These are phyloP conservation scores for Crithidia mellificae DNA, from an alignment of 208 protist genomes.

Conservation along the genomic window DNA sequence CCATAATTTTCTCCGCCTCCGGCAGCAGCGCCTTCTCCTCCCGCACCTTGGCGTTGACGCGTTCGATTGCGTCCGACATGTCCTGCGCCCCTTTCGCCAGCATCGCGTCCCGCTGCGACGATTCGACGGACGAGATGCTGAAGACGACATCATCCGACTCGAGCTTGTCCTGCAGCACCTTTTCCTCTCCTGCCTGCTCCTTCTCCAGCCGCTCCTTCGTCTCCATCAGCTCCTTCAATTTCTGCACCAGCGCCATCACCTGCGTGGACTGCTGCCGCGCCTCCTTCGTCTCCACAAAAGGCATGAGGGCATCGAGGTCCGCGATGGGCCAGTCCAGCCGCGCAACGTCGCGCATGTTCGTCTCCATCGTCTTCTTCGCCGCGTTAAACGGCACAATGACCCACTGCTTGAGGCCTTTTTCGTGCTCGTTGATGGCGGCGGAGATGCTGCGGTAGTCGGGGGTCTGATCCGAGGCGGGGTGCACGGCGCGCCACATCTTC, in stretches of 20 bases:
- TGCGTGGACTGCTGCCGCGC: slow-evolving; percentile 57
- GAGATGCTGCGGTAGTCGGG: slow-evolving; percentile 59
- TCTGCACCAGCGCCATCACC: slow-evolving; percentile 49
- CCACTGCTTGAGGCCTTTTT: slow-evolving; percentile 52
- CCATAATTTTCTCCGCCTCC: slow-evolving; percentile 54
- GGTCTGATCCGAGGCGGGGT: slow-evolving; percentile 42
- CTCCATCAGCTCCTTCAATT: slow-evolving; percentile 60
- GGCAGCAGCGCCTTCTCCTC: slow-evolving; percentile 42
- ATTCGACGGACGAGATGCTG: slow-evolving; percentile 65
- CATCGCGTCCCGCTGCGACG: slow-evolving; percentile 52
- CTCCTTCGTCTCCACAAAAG: slow-evolving; percentile 72
- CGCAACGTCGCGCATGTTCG: slow-evolving; percentile 58
- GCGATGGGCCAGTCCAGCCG: slow-evolving; percentile 70
- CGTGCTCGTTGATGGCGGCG: slow-evolving; percentile 53
- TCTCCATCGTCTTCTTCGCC: slow-evolving; percentile 50
- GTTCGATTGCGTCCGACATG: slow-evolving; percentile 63
- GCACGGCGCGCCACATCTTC: slow-evolving; percentile 72
- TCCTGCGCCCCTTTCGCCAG: slow-evolving; percentile 48
- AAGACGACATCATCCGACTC: slow-evolving; percentile 75
- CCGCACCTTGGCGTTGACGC: slow-evolving; percentile 52
- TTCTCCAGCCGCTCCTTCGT: slow-evolving; percentile 40
- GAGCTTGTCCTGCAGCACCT: slow-evolving; percentile 57
- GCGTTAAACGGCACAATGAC: slow-evolving; percentile 47
- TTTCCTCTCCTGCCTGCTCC: slow-evolving; percentile 39
- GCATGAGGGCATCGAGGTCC: slow-evolving; percentile 86